Evolutionary conservation across 2,329 filamentous ascomycete species (phyloP).

Genomic region (Gnomoniopsis smithogilvyi): DNA sequence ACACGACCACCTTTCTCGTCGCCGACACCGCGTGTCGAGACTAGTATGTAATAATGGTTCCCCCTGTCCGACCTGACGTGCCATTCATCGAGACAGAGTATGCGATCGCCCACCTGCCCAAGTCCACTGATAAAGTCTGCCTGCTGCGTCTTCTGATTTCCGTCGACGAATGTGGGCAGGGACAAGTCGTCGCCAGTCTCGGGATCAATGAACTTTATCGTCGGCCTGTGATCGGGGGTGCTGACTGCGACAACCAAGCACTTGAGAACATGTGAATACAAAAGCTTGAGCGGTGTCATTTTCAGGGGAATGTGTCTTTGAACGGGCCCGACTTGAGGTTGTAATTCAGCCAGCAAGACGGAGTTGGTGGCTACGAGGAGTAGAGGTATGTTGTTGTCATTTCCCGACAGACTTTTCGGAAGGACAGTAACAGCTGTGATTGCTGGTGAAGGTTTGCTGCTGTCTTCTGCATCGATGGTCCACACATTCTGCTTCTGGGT

Average conservation of each 20-base stretch:
- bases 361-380: conserved; percentile 48
- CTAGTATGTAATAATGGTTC: conserved; percentile 60
- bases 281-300: conserved; percentile 47
- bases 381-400: conserved; percentile 38
- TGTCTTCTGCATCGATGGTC: conserved; percentile 47
- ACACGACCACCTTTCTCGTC: conserved; percentile 41
- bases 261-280: conserved; percentile 52
- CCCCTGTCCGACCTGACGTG: conserved; percentile 52
- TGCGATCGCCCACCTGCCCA: conserved; percentile 52
- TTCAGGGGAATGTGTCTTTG: conserved; percentile 45
- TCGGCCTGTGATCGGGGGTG: conserved; percentile 37
- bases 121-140: conserved; percentile 53
- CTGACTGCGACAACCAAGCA: conserved; percentile 52
- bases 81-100: conserved; percentile 65
- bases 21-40: conserved; percentile 43
- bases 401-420: conserved; percentile 34
- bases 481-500: conserved; percentile 44
- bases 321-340: conserved; percentile 41
- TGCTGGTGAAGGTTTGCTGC: conserved; percentile 41
- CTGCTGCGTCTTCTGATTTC: conserved; percentile 32
- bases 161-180: conserved; percentile 26
- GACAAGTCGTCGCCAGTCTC: conserved; percentile 52
- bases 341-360: conserved; percentile 52
- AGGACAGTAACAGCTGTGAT: conserved; percentile 47
- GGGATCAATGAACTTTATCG: conserved; percentile 54